Evolutionary conservation across 164 flowering plant genomes (phyloP).

Genomic region (Cinnamomum micranthum): DNA sequence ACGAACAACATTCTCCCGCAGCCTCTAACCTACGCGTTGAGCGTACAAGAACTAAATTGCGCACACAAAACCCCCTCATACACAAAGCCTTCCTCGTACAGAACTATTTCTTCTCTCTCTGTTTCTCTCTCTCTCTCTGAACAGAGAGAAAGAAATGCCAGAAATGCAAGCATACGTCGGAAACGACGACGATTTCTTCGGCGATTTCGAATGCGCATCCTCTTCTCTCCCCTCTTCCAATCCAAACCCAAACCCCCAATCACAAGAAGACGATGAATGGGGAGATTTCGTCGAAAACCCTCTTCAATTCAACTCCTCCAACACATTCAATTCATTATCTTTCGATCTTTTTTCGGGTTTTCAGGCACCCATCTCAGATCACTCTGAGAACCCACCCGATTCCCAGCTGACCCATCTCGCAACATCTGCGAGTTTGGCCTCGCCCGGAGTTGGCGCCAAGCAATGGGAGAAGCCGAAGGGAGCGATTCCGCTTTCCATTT

Average conservation of each 20-base stretch:
- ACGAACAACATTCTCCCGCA: no score
- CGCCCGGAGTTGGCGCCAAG: slow-evolving; percentile 3
- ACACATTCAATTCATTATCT: neutral
- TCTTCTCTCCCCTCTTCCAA: slow-evolving; percentile 6
- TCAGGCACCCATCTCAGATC: slow-evolving; percentile 7
- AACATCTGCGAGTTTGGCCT: neutral
- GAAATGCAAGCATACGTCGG: slow-evolving; percentile 28
- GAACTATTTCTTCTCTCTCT: no score
- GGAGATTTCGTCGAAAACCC: slow-evolving; percentile 52
- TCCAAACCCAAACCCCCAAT: slow-evolving; percentile 2
- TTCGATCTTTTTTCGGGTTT: slow-evolving; percentile 17
- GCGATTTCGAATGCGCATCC: slow-evolving; percentile 63
- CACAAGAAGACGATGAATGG: slow-evolving; percentile 53
- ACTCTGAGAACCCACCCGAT: neutral
- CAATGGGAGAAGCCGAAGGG: slow-evolving; percentile 50
- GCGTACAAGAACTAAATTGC: no score
- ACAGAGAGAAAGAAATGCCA: neutral
- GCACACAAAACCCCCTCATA: no score
- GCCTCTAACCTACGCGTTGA: no score
- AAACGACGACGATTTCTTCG: slow-evolving; percentile 66
- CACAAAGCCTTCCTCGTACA: no score
- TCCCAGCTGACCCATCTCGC: slow-evolving; percentile 7
- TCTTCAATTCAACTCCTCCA: slow-evolving; percentile 3
- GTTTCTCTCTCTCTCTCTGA: neutral
- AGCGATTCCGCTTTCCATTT: slow-evolving; percentile 70